A percentile compares a stretch with the other conserved stretches of the same genome.
phyloP scores from a whole-genome alignment of 441 rosid genomes.

The Adansonia grandidieri region DNA sequence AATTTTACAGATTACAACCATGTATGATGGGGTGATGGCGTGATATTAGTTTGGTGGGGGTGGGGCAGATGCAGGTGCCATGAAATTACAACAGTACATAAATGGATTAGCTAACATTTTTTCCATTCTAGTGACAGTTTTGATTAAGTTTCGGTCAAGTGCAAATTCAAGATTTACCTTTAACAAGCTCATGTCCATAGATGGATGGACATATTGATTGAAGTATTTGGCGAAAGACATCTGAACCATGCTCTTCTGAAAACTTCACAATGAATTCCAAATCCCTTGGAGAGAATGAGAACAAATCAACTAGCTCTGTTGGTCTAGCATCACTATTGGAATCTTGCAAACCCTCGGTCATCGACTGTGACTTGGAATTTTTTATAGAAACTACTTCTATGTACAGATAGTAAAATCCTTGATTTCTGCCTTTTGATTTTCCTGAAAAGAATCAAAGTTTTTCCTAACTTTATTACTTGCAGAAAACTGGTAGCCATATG shows the following conservation, averaged over 20 bases:
- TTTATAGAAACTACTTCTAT: slow-evolving; percentile 84
- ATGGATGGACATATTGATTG: slow-evolving; percentile 97
- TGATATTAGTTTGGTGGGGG: not conserved
- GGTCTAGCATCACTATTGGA: slow-evolving; percentile 50
- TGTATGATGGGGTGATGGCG: not conserved
- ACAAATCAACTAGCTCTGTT: slow-evolving; percentile 69
- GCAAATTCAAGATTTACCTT: slow-evolving; percentile 56
- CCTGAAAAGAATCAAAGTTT: slow-evolving; percentile 55
- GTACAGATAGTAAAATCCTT: slow-evolving; percentile 91
- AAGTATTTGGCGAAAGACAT: slow-evolving; percentile 75
- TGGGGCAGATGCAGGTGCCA: not conserved
- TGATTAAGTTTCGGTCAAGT: slow-evolving; percentile 1
- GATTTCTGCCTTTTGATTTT: slow-evolving; percentile 83
- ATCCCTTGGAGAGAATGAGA: slow-evolving; percentile 81
- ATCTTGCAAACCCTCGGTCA: slow-evolving; percentile 61
- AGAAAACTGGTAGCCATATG: slow-evolving; percentile 21
- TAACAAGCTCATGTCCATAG: slow-evolving; percentile 96
- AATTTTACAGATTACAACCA: not conserved
- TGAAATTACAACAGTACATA: not conserved
- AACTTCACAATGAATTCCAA: slow-evolving; percentile 93
- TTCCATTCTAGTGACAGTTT: slow-evolving; percentile 10
- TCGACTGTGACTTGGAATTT: slow-evolving; percentile 69
- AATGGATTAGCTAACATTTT: not conserved
- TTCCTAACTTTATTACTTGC: slow-evolving; percentile 16
- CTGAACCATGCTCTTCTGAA: slow-evolving; percentile 83